A percentile compares a stretch with the other conserved stretches of the same genome.
Conservation (phyloP, 176 grass and related monocot genomes). For the Hyparrhenia diplandra region DNA sequence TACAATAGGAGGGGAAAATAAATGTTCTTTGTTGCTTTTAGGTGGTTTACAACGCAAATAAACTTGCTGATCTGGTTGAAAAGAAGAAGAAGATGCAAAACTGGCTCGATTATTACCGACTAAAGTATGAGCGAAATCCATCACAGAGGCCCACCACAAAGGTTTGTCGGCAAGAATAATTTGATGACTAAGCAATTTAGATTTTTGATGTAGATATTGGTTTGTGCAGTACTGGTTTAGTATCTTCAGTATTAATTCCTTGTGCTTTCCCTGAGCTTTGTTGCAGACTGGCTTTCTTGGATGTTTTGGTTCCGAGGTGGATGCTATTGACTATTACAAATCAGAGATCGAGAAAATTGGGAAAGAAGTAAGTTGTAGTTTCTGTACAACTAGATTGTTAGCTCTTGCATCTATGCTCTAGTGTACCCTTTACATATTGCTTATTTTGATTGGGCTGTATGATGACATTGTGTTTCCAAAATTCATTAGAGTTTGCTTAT, state of each 20-base stretch:
- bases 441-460: background rate
- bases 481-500: too few species aligned
- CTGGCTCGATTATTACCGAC: conserved; percentile 81
- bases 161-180: conserved; percentile 36
- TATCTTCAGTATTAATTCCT: conserved; percentile 18
- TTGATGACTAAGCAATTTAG: background rate
- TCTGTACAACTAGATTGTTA: background rate
- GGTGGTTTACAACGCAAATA: conserved; percentile 95
- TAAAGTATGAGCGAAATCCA: conserved; percentile 80
- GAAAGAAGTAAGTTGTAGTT: conserved; percentile 62
- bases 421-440: background rate
- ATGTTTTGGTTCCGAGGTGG: conserved; percentile 74
- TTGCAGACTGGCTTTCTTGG: conserved; percentile 89
- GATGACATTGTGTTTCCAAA: background rate
- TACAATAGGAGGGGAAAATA: background rate
- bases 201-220: background rate
- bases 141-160: conserved; percentile 68
- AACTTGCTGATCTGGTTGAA: conserved; percentile 77
- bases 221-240: background rate
- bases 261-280: conserved; percentile 13
- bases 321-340: conserved; percentile 94
- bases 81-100: conserved; percentile 89
- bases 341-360: conserved; percentile 78
- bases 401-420: background rate
- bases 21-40: conserved; percentile 13